Evolutionary conservation across 2,329 filamentous ascomycete species (phyloP), one percentile per base, ranked within the genome.

Genomic region (Aspergillus sp.): DNA sequence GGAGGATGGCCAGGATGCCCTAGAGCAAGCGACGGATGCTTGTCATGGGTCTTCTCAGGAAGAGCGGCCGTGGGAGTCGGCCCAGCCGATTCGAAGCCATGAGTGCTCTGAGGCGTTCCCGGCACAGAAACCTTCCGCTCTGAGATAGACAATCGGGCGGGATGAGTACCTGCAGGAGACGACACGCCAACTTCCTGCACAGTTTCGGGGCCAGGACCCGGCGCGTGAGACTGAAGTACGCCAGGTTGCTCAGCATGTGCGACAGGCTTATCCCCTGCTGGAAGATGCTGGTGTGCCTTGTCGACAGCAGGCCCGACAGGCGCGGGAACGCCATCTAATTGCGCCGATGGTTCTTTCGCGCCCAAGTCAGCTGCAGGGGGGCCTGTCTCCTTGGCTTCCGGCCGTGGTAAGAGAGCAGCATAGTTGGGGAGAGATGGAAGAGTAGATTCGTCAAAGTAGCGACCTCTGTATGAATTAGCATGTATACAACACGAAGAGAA

Each of bases 381-480:
- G 68, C 60, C 41, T 25, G 42, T 22, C 19, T 42, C 43, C 42
- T 56, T 27, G 41, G 49, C 50, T 47, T 55, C 56, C 20, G 46
- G 66, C 66, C 54, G 70, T 63, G 54, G 54, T 46, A 54, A 44
- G 38, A 60, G 58, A 48, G 53, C 51, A 49, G 55, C 49, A 62
- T 58, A 62, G 48, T 68, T 61, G 32, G 66, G 59, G 51, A 68
- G 63, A 33, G 63, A 55, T 51, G 74, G 77, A 38, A 80, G 70
- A 45, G 77, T 77, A 54, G 72, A 64, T 64, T 80, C 76, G 62
- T 79, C 70, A 66, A 81, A 83, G 61, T 71, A 72, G 51, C 74
- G 77, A 57, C 77, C 76, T 73, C 80, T 82, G 57, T 10, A 44
- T 50, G 38, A 47, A 45, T 22, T 20, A 55, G 66, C 33, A 66